Evolutionary conservation across 306 rosid genomes (phyloP).

Genomic region (Prunus persica): DNA sequence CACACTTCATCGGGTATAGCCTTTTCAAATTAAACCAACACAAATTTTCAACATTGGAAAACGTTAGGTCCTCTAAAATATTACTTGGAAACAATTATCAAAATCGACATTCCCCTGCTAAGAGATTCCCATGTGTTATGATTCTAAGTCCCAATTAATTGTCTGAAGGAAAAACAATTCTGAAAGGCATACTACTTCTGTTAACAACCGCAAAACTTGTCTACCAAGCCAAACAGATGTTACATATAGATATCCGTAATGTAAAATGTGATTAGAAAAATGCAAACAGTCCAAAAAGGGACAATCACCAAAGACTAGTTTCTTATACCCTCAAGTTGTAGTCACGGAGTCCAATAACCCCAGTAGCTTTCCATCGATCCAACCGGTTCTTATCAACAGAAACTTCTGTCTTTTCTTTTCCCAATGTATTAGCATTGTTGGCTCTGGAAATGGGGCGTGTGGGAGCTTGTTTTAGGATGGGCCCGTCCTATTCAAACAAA

Average conservation of each 20-base stretch:
- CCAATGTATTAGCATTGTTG: conserved; percentile 23
- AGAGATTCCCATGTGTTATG: background rate
- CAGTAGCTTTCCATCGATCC: conserved; percentile 67
- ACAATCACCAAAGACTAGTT: background rate
- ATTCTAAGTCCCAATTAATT: background rate
- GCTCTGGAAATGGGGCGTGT: conserved; percentile 43
- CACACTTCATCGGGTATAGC: conserved; percentile 81
- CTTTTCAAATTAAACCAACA: conserved; percentile 39
- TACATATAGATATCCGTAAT: background rate
- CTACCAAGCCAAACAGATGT: background rate
- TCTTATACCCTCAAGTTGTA: conserved; percentile 70
- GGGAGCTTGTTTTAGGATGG: conserved; percentile 55
- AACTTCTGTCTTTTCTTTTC: conserved; percentile 28
- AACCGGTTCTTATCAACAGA: conserved; percentile 42
- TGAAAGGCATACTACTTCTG: background rate
- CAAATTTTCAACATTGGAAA: background rate
- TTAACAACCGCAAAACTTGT: background rate
- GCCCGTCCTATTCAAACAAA: conserved; percentile 54
- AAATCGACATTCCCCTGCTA: background rate
- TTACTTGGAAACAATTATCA: background rate
- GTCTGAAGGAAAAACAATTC: background rate
- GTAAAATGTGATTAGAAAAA: background rate
- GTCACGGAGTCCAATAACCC: conserved; percentile 77
- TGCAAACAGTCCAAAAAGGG: background rate
- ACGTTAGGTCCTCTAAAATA: background rate